Base-by-base conservation (phyloP, 495 filamentous ascomycete genomes). In the Opeltia flavorubescens region DNA sequence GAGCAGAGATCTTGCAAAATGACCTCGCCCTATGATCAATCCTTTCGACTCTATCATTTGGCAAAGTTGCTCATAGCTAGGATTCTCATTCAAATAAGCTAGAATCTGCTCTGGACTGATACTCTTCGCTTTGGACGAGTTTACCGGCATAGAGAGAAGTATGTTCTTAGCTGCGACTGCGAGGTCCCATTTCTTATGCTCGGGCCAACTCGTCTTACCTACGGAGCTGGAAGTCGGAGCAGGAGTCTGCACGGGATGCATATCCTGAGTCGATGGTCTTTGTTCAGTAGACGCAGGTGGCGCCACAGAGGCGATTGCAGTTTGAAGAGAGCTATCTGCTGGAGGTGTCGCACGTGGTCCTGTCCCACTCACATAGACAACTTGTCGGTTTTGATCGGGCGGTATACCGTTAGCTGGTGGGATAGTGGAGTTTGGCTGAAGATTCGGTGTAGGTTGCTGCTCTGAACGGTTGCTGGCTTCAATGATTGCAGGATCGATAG, bases 41-140 rank as follows among this genome's bases (percentile, higher is more conserved):
- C 67, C 66, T 38, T 57, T 56, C 1, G 34, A 26, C 44, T 76
- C 73, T n/a, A 76, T 54, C 26, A 55, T 51, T 47, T 69, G 63
- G 53, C 72, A 76, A 4, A 76, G 55, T 41, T 67, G 62, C 43
- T 58, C 59, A 53, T 76, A 76, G 15, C 61, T 66, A 0, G 70
- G 70, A 55, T 74, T 72, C 17, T 45, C 46, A 33, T 73, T 58
- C 17, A 76, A 50, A 23, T 76, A 56, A 6, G 44, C 44, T 33
- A 57, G 54, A 1, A 76, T 58, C 18, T 62, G 44, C 4, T 63
- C 53, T n/a, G 57, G 27, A n/a, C 54, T 47, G 9, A 64, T 58
- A 8, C 33, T 21, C 36, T 60, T 63, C 6, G 38, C 38, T 25
- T 21, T 41, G 13, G 42, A 51, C 20, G 30, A 27, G 44, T 66